Evolutionary conservation across 371 early-diverging fungal genomes (phyloP).

Genomic region (Basidiobolus heterosporus): DNA sequence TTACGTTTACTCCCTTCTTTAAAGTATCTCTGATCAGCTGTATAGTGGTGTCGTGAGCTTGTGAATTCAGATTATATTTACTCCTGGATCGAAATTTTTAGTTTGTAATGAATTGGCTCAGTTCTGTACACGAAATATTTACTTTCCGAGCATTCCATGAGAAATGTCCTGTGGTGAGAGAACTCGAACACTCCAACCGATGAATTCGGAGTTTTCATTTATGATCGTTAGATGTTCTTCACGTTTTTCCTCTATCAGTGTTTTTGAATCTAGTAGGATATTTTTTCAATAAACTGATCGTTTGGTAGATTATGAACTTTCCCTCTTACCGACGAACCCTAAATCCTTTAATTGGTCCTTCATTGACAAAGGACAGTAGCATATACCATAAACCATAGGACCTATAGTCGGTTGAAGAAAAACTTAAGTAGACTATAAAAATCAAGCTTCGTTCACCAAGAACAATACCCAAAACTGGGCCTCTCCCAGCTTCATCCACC

Average conservation of each 20-base stretch:
- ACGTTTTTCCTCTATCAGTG: constrained; percentile 55
- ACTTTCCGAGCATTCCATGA: constrained; percentile 61
- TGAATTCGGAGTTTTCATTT: constrained; percentile 31
- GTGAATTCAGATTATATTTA: constrained; percentile 85
- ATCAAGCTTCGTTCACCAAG: background rate
- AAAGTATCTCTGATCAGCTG: constrained; percentile 51
- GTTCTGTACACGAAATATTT: constrained; percentile 1
- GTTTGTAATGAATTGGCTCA: constrained; percentile 1
- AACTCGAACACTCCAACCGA: constrained; percentile 74
- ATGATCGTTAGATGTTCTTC: constrained; percentile 48
- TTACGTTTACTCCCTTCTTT: constrained; percentile 43
- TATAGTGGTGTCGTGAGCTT: constrained; percentile 90
- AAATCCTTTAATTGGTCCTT: constrained; percentile 40
- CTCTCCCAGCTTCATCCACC: constrained; percentile 98
- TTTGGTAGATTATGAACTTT: background rate
- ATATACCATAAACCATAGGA: constrained; percentile 90
- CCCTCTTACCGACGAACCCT: constrained; percentile 59
- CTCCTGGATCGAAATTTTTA: constrained; percentile 19
- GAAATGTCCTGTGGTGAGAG: constrained; percentile 84
- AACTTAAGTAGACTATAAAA: background rate
- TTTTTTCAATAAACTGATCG: background rate
- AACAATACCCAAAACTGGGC: constrained; percentile 83
- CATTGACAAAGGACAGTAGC: constrained; percentile 50
- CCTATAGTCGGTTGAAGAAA: constrained; percentile 34
- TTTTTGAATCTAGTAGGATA: constrained; percentile 63